A percentile compares a stretch with the other conserved stretches of the same genome.
phyloP scores from a whole-genome alignment of 2,329 filamentous ascomycete genomes.

The Penicillium sp. region DNA sequence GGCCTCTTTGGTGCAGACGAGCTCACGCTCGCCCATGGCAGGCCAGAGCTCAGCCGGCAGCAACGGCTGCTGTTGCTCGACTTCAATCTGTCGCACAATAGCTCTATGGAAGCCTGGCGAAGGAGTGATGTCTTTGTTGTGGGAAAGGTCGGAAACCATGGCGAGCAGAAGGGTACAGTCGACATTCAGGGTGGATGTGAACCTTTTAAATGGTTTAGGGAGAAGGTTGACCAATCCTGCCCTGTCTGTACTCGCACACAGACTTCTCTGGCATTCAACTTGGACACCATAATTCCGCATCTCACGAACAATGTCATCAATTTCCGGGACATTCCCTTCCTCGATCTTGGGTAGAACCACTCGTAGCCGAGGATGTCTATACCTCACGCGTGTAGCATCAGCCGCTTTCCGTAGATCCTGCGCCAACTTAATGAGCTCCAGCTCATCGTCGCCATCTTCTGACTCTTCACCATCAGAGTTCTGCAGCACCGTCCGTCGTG shows the following conservation, averaged over 20 bases:
- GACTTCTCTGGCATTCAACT: conserved; percentile 34
- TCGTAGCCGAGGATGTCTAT: conserved; percentile 54
- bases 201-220: conserved; percentile 37
- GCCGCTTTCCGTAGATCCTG: conserved; percentile 55
- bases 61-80: conserved; percentile 57
- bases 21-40: conserved; percentile 49
- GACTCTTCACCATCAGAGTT: conserved; percentile 32
- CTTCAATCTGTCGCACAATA: conserved; percentile 58
- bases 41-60: conserved; percentile 59
- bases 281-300: conserved; percentile 49
- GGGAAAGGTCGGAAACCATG: conserved; percentile 66
- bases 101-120: conserved; percentile 54
- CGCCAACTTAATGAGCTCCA: conserved; percentile 57
- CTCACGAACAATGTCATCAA: conserved; percentile 52
- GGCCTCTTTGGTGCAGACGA: conserved; percentile 63
- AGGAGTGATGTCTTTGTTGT: conserved; percentile 43
- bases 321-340: conserved; percentile 46
- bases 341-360: conserved; percentile 57
- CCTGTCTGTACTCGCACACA: conserved; percentile 11
- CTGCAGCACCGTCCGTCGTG: conserved; percentile 21
- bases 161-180: conserved; percentile 63
- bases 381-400: conserved; percentile 51
- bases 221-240: conserved; percentile 32
- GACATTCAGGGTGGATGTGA: conserved; percentile 44
- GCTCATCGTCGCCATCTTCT: conserved; percentile 49